Evolutionary conservation across 352 stramenopile genomes (phyloP).

Genomic region (Phytophthora parvispora): DNA sequence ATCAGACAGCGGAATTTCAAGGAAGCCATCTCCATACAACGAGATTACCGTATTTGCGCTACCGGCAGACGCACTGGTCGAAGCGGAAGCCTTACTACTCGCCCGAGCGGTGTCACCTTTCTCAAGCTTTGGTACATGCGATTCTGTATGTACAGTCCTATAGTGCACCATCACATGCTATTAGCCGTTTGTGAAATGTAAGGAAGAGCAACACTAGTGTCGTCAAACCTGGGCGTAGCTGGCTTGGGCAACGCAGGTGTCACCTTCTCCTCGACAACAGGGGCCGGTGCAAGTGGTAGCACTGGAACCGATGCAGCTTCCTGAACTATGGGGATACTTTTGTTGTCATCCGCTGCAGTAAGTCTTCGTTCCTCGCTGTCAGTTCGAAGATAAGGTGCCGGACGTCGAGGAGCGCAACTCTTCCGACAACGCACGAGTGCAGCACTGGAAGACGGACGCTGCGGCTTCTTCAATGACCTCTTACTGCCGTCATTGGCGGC

Average conservation of each 20-base stretch:
- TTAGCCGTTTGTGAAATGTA: neutral
- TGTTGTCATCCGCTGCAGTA: neutral
- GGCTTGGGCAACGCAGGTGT: neutral
- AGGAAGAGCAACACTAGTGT: neutral
- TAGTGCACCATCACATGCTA: neutral
- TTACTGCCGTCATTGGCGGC: neutral
- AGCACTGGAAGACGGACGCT: conserved; percentile 5
- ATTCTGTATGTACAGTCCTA: neutral
- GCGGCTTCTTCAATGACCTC: conserved; percentile 12
- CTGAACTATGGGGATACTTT: neutral
- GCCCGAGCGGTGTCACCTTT: neutral
- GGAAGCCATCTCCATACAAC: conserved; percentile 63
- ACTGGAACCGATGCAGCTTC: neutral
- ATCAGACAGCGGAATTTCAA: conserved; percentile 43
- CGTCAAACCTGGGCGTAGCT: neutral
- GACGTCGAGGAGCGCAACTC: neutral
- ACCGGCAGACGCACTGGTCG: too few species aligned
- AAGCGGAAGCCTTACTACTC: neutral
- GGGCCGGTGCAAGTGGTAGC: neutral
- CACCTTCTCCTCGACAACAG: neutral
- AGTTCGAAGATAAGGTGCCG: conserved; percentile 4
- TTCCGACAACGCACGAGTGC: neutral
- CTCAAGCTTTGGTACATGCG: neutral
- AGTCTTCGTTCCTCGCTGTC: neutral
- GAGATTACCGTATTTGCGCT: conserved; percentile 39